Evolutionary conservation across 176 grass and related monocot genomes (phyloP).

Genomic region (Avena sativa): DNA sequence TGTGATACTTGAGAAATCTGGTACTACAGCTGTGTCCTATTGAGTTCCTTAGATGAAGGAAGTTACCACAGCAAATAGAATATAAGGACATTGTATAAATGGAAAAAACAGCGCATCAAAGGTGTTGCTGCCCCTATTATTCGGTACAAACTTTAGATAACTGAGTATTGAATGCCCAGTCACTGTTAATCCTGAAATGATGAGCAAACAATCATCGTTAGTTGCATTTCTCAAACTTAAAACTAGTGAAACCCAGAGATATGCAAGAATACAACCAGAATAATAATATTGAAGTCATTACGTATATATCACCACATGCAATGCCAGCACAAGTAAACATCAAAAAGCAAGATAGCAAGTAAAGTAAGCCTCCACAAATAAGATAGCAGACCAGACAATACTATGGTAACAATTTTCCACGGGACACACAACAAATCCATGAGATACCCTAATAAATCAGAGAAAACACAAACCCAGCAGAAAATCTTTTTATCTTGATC

Average conservation of each 20-base stretch:
- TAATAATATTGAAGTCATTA: not conserved
- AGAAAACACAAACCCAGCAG: conserved; percentile 41
- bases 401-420: conserved; percentile 8
- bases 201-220: conserved; percentile 35
- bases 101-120: conserved; percentile 47
- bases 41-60: conserved; percentile 63
- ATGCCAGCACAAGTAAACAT: conserved; percentile 33
- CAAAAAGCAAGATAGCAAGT: conserved; percentile 33
- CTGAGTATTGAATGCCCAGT: conserved; percentile 29
- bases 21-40: conserved; percentile 49
- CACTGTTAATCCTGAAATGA: conserved; percentile 53
- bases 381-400: conserved; percentile 25
- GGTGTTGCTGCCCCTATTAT: conserved; percentile 27
- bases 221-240: conserved; percentile 29
- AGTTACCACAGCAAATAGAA: conserved; percentile 66
- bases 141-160: conserved; percentile 38
- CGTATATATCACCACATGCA: conserved; percentile 18
- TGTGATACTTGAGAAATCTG: conserved; percentile 50
- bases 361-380: conserved; percentile 16
- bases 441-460: conserved; percentile 24
- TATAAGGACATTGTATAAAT: conserved; percentile 53
- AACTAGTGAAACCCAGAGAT: conserved; percentile 31
- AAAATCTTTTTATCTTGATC: conserved; percentile 30
- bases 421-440: not conserved
- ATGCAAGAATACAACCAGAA: conserved; percentile 39